Evolutionary conservation across 1,139 yeast species (phyloP), one percentile per base, ranked within the genome.

Genomic region (Debaryomyces robertsiae): DNA sequence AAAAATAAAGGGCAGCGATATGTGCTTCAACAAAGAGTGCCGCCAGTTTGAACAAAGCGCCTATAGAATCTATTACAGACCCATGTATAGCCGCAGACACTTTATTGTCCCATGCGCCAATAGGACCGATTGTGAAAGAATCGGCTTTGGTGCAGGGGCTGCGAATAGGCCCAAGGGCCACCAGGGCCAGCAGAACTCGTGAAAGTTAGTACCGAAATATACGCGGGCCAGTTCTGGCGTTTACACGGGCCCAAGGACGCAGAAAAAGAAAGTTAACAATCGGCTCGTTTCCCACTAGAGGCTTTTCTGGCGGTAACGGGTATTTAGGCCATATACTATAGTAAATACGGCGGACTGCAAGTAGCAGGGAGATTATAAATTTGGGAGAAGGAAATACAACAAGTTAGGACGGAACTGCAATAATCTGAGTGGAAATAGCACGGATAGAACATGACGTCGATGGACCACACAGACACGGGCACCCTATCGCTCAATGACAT

Each of bases 401-500:
- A n/a, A 14, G 14, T 15, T 24, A 17, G 30, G 9, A 16, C 30
- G 16, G 22, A 7, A 10, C 22, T n/a, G 36, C 9, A 9, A 14
- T 6, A 16, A 6, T 29, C 32, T 29, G 22, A 19, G 24, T 11
- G 34, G 34, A 15, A n/a, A 7, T 25, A 25, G 11, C 10, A 11
- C 28, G 10, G n/a, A 25, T 25, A 15, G 27, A 36, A 10, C n/a
- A 48, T 48, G 52, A 48, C 51, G n/a, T 49, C 55, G 13, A 52
- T 52, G 55, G 52, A 49, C 27, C 36, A 41, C 19, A 41, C 41
- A 27, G 55, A 52, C 14, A 41, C 47, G 13, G 46, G 49, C 27
- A 30, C 42, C 14, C 43, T 40, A 41, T 50, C 57, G 10, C 46
- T 52, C 25, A 52, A 50, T 27, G 56, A 53, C 28, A 49, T 53